phyloP scores from a whole-genome alignment of 306 rosid species.

The Trifolium repens region DNA sequence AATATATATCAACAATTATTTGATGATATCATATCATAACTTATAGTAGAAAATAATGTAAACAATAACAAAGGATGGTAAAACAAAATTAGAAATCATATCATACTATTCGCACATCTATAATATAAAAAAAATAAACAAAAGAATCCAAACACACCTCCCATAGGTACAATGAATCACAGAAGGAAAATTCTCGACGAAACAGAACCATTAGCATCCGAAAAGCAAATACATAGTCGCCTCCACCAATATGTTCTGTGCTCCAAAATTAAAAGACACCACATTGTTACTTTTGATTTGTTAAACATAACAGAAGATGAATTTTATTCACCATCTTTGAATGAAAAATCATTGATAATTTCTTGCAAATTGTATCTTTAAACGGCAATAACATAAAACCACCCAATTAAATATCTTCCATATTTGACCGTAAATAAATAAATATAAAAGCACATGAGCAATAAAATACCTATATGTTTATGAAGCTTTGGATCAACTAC shows the following conservation, averaged over 20 bases:
- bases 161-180: conserved; percentile 98
- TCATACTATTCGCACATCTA: no score
- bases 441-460: conserved; percentile 27
- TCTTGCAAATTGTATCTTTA: conserved; percentile 37
- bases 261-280: conserved; percentile 47
- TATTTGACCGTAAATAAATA: conserved; percentile 35
- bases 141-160: conserved; percentile 64
- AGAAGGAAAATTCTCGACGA: conserved; percentile 97
- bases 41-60: no score
- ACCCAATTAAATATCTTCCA: conserved; percentile 17
- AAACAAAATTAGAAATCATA: no score
- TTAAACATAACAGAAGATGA: background rate
- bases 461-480: conserved; percentile 82
- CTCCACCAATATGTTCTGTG: conserved; percentile 96
- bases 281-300: conserved; percentile 40
- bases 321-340: conserved; percentile 11
- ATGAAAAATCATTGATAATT: conserved; percentile 14
- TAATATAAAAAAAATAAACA: conserved; percentile 7
- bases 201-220: conserved; percentile 99
- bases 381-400: conserved; percentile 7
- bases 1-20: conserved; percentile 21
- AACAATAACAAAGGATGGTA: no score
- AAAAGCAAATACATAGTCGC: conserved; percentile 93
- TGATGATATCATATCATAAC: background rate
- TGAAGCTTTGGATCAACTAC: conserved; percentile 98